Percentiles rank a stretch among this genome's conserved stretches.
These are phyloP conservation scores for Monilinia fructigena DNA, from an alignment of 2,329 filamentous ascomycete species.

Conservation along the genomic window DNA sequence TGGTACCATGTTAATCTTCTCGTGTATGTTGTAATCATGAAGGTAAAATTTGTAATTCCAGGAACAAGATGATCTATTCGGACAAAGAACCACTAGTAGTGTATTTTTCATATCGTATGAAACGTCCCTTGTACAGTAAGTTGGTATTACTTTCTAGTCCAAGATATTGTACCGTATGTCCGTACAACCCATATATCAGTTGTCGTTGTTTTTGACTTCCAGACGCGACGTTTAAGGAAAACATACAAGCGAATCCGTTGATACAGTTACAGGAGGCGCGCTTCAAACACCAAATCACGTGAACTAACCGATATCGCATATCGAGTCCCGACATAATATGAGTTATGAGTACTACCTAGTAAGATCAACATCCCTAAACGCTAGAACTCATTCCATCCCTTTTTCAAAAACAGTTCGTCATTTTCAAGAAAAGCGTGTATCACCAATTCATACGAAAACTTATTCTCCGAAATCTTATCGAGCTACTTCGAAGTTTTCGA, in stretches of 20 bases:
- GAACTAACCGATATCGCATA: background rate
- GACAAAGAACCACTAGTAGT: conserved; percentile 4
- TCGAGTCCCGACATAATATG: background rate
- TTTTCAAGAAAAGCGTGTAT: background rate
- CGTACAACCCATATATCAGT: background rate
- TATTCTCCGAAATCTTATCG: conserved; percentile 18
- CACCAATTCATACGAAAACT: conserved; percentile 1
- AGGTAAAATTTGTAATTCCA: conserved; percentile 11
- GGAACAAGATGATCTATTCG: background rate
- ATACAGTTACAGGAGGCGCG: conserved; percentile 23
- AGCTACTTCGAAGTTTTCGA: conserved; percentile 19
- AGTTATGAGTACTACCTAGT: background rate
- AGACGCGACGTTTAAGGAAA: background rate
- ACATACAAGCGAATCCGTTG: conserved; percentile 12
- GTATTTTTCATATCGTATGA: background rate
- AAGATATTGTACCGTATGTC: background rate
- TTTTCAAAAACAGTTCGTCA: background rate
- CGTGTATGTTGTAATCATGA: conserved; percentile 8
- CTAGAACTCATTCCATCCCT: background rate
- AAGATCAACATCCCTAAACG: background rate
- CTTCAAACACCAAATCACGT: conserved; percentile 21
- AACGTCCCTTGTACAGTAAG: background rate
- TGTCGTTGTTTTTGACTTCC: background rate
- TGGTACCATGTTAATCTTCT: conserved; percentile 28
- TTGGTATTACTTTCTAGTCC: background rate